phyloP scores from a whole-genome alignment of 305 asterid genomes.

The Fraxinus sp. region DNA sequence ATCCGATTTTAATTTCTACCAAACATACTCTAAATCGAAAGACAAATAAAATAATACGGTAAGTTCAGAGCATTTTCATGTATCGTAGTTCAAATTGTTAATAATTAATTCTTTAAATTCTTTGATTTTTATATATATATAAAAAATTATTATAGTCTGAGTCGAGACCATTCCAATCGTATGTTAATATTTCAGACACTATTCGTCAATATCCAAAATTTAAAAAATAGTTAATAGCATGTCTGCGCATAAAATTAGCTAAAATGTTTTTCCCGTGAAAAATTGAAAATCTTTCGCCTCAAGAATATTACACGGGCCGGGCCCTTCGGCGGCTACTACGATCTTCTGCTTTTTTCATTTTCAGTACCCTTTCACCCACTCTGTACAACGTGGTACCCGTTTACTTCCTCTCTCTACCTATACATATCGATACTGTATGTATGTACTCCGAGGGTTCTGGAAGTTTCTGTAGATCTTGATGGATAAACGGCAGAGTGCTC shows the following conservation, averaged over 20 bases:
- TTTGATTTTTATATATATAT: not conserved
- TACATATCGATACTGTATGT: not conserved
- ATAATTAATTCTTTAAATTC: not conserved
- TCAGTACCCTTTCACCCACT: slow-evolving; percentile 23
- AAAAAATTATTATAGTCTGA: not conserved
- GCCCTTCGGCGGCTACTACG: not conserved
- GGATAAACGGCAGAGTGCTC: slow-evolving; percentile 26
- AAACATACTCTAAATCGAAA: not conserved
- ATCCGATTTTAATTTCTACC: too few species aligned
- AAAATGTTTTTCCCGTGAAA: not conserved
- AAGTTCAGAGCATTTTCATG: not conserved
- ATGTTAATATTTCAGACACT: not conserved
- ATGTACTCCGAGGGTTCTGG: slow-evolving; percentile 8
- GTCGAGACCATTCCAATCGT: not conserved
- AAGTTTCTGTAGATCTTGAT: slow-evolving; percentile 36
- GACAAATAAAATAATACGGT: not conserved
- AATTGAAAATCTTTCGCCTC: not conserved
- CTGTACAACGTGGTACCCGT: slow-evolving; percentile 26
- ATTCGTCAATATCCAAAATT: not conserved
- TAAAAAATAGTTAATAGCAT: too few species aligned
- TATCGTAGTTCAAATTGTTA: not conserved
- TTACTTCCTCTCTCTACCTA: not conserved
- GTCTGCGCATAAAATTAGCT: not conserved
- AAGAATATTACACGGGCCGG: slow-evolving; percentile 1
- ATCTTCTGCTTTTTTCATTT: not conserved